These are phyloP conservation scores for Collariella sp. DNA, from an alignment of 495 filamentous ascomycete genomes.

Conservation along the genomic window DNA sequence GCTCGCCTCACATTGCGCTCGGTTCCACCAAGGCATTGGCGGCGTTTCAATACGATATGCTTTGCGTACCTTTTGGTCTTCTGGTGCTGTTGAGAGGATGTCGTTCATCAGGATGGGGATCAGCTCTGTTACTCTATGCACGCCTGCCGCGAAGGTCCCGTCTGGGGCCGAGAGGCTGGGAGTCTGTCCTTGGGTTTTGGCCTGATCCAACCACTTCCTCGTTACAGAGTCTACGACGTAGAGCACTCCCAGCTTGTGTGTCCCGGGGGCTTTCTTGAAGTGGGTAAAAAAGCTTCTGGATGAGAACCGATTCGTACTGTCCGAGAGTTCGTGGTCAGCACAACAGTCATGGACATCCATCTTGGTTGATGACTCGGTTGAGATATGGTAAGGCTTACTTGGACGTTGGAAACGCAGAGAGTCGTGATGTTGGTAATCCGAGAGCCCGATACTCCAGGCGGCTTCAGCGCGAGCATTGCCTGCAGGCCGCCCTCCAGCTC, in stretches of 20 bases:
- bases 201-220: constrained; percentile 95
- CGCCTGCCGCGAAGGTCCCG: constrained; percentile 89
- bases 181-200: constrained; percentile 71
- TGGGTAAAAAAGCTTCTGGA: constrained; percentile 94
- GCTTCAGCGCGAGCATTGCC: constrained; percentile 82
- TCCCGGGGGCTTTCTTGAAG: constrained; percentile 89
- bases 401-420: constrained; percentile 80
- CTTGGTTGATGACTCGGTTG: background rate
- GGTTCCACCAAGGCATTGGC: constrained; percentile 2
- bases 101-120: constrained; percentile 92
- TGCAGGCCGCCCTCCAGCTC: constrained; percentile 86
- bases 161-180: constrained; percentile 65
- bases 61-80: constrained; percentile 95
- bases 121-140: constrained; percentile 92
- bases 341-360: background rate
- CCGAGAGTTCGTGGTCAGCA: constrained; percentile 27
- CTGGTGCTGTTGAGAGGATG: constrained; percentile 77
- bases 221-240: constrained; percentile 99
- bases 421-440: constrained; percentile 80
- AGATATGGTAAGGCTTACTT: constrained; percentile 54
- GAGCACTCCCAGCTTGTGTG: constrained; percentile 96
- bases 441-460: constrained; percentile 85
- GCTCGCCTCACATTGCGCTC: background rate
- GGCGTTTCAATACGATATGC: constrained; percentile 10
- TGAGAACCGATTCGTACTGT: constrained; percentile 89